Conservation (phyloP, 2,329 filamentous ascomycete species). For the Colletotrichum sublineola region DNA sequence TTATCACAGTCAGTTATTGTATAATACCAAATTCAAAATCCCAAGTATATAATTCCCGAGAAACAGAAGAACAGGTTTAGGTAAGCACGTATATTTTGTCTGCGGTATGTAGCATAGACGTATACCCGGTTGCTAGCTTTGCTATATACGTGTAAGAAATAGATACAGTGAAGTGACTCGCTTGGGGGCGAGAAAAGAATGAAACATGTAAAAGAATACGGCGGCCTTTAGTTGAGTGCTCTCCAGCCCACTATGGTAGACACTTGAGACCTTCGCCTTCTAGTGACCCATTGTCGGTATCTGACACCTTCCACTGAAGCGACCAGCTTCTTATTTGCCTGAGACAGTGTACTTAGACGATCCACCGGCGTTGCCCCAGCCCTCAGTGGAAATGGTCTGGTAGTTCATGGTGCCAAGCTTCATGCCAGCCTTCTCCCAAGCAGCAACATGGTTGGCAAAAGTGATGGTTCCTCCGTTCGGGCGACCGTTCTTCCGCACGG, state of each 20-base stretch:
- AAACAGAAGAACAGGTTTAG: neutral
- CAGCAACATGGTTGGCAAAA: conserved; percentile 63
- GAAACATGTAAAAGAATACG: neutral
- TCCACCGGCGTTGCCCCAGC: neutral
- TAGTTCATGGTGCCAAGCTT: conserved; percentile 63
- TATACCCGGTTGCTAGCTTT: neutral
- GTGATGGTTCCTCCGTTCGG: conserved; percentile 61
- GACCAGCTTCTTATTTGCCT: neutral
- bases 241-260: neutral
- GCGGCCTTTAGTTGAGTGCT: neutral
- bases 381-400: conserved; percentile 52
- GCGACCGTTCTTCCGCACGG: neutral
- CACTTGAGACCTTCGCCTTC: neutral
- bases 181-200: neutral
- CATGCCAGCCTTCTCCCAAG: conserved; percentile 62
- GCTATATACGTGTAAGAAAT: neutral
- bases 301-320: neutral
- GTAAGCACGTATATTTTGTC: neutral
- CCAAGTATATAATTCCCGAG: neutral
- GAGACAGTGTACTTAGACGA: neutral
- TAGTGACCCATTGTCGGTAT: neutral
- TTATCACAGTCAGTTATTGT: neutral
- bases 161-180: neutral
- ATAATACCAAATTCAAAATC: neutral
- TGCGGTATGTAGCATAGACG: neutral